phyloP scores from a whole-genome alignment of 352 stramenopile species.

The Phytophthora tubulina region DNA sequence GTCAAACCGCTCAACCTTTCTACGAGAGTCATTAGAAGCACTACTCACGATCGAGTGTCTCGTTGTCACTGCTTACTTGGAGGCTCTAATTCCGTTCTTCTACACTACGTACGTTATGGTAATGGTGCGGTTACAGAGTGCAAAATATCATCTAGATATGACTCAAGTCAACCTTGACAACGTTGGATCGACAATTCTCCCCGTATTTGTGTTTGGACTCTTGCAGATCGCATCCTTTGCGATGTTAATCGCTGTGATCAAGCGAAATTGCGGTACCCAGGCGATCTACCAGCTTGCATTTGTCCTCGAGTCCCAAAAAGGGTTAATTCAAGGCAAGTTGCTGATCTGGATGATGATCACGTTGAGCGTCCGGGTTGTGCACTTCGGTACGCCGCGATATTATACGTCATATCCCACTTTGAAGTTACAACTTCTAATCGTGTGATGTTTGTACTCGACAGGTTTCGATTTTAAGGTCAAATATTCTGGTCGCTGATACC shows the following conservation, averaged over 20 bases:
- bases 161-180: neutral
- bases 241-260: slow-evolving; percentile 1
- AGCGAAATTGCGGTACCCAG: slow-evolving; percentile 14
- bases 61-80: slow-evolving; percentile 44
- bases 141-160: slow-evolving; percentile 21
- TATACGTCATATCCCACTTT: too few species aligned
- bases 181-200: slow-evolving; percentile 3
- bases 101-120: slow-evolving; percentile 29
- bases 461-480: too few species aligned
- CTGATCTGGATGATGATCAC: slow-evolving; percentile 48
- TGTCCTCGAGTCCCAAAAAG: slow-evolving; percentile 48
- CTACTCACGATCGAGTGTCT: slow-evolving; percentile 42
- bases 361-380: slow-evolving; percentile 22
- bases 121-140: slow-evolving; percentile 34
- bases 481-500: too few species aligned
- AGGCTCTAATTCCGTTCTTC: slow-evolving; percentile 44
- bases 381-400: slow-evolving; percentile 31
- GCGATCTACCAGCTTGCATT: slow-evolving; percentile 49
- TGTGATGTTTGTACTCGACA: too few species aligned
- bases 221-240: slow-evolving; percentile 36
- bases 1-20: neutral
- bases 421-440: too few species aligned
- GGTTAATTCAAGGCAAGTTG: slow-evolving; percentile 45
- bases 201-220: slow-evolving; percentile 28
- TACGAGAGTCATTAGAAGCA: slow-evolving; percentile 11